Evolutionary conservation across 495 filamentous ascomycete genomes (phyloP).

Genomic region (Daldinia childiae): DNA sequence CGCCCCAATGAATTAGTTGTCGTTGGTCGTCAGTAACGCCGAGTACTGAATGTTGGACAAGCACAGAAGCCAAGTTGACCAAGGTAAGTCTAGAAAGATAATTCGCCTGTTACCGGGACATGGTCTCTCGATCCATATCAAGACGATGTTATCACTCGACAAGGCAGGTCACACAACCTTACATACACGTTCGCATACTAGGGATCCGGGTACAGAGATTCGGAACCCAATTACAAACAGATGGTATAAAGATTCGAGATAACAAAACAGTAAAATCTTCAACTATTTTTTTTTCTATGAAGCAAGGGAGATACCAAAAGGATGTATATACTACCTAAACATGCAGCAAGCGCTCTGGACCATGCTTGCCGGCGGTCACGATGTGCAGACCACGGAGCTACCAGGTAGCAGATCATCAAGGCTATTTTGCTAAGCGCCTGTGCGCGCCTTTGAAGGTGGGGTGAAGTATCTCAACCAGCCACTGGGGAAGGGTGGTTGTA

Average conservation of each 20-base stretch:
- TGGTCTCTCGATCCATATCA: conserved; percentile 22
- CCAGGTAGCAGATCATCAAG: conserved; percentile 26
- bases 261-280: conserved; percentile 29
- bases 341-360: conserved; percentile 36
- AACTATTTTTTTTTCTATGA: conserved; percentile 17
- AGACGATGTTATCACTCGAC: conserved; percentile 14
- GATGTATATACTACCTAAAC: conserved; percentile 38
- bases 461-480: conserved; percentile 41
- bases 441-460: conserved; percentile 37
- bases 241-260: conserved; percentile 12
- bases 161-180: conserved; percentile 25
- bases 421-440: conserved; percentile 45
- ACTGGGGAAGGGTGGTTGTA: conserved; percentile 28
- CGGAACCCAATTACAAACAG: conserved; percentile 24
- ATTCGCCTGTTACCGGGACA: conserved; percentile 28
- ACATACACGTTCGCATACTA: conserved; percentile 12
- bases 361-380: conserved; percentile 23
- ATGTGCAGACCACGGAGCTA: conserved; percentile 34
- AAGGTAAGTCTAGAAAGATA: conserved; percentile 11
- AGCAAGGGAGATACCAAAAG: conserved; percentile 32
- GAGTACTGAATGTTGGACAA: conserved; percentile 14
- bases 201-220: conserved; percentile 11
- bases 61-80: conserved; percentile 1
- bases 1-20: conserved; percentile 3
- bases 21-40: conserved; percentile 1